A percentile compares a stretch with the other conserved stretches of the same genome.
Evolutionary conservation across 495 filamentous ascomycete species (phyloP).

Genomic region (Penicillium steckii): DNA sequence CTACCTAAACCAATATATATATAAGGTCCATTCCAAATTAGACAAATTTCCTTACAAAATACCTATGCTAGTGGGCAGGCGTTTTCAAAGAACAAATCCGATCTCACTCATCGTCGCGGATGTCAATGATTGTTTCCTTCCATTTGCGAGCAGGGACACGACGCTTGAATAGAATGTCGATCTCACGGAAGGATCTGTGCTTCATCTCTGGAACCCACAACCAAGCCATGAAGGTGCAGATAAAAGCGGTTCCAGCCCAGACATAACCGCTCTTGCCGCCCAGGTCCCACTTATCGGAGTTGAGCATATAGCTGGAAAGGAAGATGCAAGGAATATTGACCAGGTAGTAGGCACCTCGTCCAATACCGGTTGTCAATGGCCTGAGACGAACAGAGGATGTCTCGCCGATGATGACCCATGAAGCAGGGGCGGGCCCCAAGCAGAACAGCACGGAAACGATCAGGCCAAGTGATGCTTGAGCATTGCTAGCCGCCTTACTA

Average conservation of each 20-base stretch:
- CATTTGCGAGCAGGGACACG: constrained; percentile 54
- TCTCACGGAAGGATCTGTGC: constrained; percentile 50
- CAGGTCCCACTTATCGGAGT: constrained; percentile 43
- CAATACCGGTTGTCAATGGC: constrained; percentile 56
- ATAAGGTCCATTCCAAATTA: too few relatives aligned
- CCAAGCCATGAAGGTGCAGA: constrained; percentile 58
- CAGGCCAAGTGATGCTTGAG: constrained; percentile 53
- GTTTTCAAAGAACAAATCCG: constrained; percentile 22
- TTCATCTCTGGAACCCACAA: constrained; percentile 58
- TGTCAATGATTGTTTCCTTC: constrained; percentile 50
- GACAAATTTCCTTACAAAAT: too few relatives aligned
- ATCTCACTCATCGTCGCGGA: constrained; percentile 54
- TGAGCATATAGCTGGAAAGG: constrained; percentile 50
- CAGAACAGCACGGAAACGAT: constrained; percentile 56
- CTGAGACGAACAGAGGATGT: constrained; percentile 56
- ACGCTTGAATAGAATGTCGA: constrained; percentile 54
- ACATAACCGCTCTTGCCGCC: constrained; percentile 54
- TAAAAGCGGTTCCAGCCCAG: constrained; percentile 43
- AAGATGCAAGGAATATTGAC: constrained; percentile 55
- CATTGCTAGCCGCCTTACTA: constrained; percentile 33
- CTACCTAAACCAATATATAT: too few relatives aligned
- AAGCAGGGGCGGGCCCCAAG: constrained; percentile 51
- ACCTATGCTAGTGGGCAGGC: too few relatives aligned
- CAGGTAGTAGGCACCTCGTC: constrained; percentile 51
- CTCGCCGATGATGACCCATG: constrained; percentile 59